A percentile compares a stretch with the other conserved stretches of the same genome.
phyloP scores from a whole-genome alignment of 441 rosid genomes.

The Pelargonium cotyledonis region DNA sequence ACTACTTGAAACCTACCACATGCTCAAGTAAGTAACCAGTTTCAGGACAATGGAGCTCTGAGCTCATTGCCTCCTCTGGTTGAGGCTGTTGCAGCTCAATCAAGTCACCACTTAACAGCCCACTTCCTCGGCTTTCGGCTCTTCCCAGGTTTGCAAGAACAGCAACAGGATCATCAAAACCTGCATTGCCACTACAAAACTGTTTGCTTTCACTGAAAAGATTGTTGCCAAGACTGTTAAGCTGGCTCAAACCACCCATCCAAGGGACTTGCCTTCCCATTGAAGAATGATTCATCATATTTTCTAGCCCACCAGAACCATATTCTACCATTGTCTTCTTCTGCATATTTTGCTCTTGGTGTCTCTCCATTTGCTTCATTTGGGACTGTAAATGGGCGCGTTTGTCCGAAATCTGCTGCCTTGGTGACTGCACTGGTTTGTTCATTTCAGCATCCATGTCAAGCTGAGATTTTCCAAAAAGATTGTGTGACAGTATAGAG shows the following conservation, averaged over 20 bases:
- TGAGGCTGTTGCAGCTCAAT: no score
- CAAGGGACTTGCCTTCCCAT: conserved; percentile 16
- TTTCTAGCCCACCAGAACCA: no score
- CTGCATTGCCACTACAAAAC: not conserved
- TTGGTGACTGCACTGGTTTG: conserved; percentile 2
- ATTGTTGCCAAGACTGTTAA: conserved; percentile 8
- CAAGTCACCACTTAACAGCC: no score
- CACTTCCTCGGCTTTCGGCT: no score
- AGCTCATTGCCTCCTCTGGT: no score
- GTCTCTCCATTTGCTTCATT: conserved; percentile 13
- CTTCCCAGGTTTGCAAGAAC: not conserved
- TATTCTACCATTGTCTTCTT: conserved; percentile 3
- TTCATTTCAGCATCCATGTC: no score
- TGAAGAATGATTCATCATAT: no score
- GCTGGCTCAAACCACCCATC: conserved; percentile 1
- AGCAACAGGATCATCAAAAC: conserved; percentile 2
- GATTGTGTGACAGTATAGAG: not conserved
- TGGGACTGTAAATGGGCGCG: conserved; percentile 16
- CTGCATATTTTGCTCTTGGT: conserved; percentile 10
- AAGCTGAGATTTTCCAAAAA: not conserved
- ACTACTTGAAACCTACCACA: no score
- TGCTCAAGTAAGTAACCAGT: no score
- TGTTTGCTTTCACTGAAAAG: not conserved
- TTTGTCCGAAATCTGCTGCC: conserved; percentile 11
- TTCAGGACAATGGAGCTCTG: no score